Evolutionary conservation across 2,329 filamentous ascomycete species (phyloP), one percentile per base, ranked within the genome.

Genomic region (Mariannaea sp.): DNA sequence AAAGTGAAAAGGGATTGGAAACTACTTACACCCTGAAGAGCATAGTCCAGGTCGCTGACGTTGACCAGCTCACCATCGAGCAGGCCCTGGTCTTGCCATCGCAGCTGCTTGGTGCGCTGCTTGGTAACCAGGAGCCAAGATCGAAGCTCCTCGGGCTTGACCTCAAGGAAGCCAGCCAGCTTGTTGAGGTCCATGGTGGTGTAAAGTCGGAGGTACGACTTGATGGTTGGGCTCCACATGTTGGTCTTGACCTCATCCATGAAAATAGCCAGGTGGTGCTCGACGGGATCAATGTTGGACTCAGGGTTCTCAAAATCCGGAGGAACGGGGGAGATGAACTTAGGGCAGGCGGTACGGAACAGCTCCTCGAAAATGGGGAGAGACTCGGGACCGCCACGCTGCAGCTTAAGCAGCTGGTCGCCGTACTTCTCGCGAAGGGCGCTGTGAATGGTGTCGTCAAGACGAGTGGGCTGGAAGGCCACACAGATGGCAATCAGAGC

Each of bases 201-300:
- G 85, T 99, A 99, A 51, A 99, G 88, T 73, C 96, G 94, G 65
- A 99, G 85, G 81, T 99, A 99, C 58, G 92, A 97, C 82, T 96
- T 96, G 73, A 99, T 89, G 39, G 92, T 97, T 38, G 94, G 94
- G 73, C 90, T 93, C 86, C 86, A 96, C 85, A 99, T 94, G 77
- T 96, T 97, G 77, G 91, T 97, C 86, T 96, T 96, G 75, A 99
- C 93, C 80, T 99, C 94, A 66, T 97, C 92, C 93, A 99, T 97
- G 82, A 99, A 99, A 77, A 99, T 89, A 68, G 89, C 82, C 61
- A 96, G 86, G 77, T 99, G 93, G 81, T 99, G 94, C 79, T 99
- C 93, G 63, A 97, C 85, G 36, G 94, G 94, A 78, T 99, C 94
- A 68, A 97, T 82, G 81, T 99, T 99, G 77, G 92, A 78, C 75